phyloP scores from a whole-genome alignment of 805 yeast species.

The Myxozyma udenii region DNA sequence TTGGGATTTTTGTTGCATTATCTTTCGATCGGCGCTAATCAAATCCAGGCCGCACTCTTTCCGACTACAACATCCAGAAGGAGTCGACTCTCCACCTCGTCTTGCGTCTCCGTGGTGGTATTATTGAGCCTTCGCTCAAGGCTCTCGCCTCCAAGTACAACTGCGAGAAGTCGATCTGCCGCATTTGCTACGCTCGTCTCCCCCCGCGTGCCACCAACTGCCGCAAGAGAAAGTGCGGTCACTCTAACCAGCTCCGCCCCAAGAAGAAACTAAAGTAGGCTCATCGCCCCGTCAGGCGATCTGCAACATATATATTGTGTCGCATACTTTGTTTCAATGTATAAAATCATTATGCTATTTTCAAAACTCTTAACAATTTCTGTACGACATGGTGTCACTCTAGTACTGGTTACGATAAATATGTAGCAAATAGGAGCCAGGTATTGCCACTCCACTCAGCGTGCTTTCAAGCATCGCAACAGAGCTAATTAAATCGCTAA shows the following conservation, averaged over 20 bases:
- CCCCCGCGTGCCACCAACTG: constrained; percentile 99
- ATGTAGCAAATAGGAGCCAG: no score
- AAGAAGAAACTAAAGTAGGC: constrained; percentile 59
- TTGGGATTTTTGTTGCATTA: not conserved
- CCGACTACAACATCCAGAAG: constrained; percentile 99
- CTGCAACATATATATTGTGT: not conserved
- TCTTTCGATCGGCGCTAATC: no score
- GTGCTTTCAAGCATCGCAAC: no score
- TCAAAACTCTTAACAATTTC: no score
- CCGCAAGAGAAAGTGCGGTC: constrained; percentile 99
- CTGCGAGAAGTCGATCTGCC: constrained; percentile 99
- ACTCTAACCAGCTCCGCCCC: constrained; percentile 99
- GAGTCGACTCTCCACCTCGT: constrained; percentile 97
- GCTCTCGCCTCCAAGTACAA: constrained; percentile 99
- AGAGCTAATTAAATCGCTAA: no score
- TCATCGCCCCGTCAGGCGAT: constrained; percentile 36
- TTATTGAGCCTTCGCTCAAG: constrained; percentile 99
- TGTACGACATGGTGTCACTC: no score
- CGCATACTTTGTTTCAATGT: no score
- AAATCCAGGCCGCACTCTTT: constrained; percentile 81
- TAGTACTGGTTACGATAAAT: no score
- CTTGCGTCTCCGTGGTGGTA: constrained; percentile 97
- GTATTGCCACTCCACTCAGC: no score
- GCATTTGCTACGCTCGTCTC: constrained; percentile 98
- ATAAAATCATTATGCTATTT: no score